These are phyloP conservation scores for Paraconiothyrium brasiliense DNA, from an alignment of 2,329 filamentous ascomycete genomes.

Conservation along the genomic window DNA sequence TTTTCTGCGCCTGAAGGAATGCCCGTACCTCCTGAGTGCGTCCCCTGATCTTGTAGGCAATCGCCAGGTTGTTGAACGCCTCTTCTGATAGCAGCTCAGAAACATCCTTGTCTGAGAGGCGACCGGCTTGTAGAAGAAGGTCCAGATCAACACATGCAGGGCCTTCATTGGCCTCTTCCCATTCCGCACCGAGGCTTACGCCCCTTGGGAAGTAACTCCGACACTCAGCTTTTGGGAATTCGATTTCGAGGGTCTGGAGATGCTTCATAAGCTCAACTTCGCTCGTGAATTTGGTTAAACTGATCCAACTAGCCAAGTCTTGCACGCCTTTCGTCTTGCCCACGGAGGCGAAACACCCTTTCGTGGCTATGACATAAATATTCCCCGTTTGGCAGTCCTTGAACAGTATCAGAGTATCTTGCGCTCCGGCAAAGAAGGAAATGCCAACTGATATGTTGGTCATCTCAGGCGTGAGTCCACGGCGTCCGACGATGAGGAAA, in stretches of 20 bases:
- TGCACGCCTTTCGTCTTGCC: conserved; percentile 24
- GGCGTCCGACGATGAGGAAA: conserved; percentile 35
- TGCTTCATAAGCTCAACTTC: conserved; percentile 11
- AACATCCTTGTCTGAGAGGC: conserved; percentile 29
- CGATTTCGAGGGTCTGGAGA: neutral
- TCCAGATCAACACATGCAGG: conserved; percentile 33
- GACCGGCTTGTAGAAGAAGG: conserved; percentile 29
- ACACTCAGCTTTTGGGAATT: conserved; percentile 19
- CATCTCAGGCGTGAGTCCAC: conserved; percentile 26
- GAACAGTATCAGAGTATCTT: conserved; percentile 44
- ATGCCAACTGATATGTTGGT: conserved; percentile 47
- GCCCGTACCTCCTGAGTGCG: conserved; percentile 34
- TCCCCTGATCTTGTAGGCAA: conserved; percentile 44
- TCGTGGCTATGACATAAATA: conserved; percentile 41
- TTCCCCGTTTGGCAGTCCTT: conserved; percentile 33
- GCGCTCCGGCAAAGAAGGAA: conserved; percentile 43
- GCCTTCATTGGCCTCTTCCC: conserved; percentile 29
- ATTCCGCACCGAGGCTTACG: conserved; percentile 32
- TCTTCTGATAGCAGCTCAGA: conserved; percentile 38
- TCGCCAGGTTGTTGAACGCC: conserved; percentile 38
- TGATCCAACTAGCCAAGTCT: conserved; percentile 34
- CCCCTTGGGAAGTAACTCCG: conserved; percentile 22
- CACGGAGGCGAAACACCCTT: conserved; percentile 41
- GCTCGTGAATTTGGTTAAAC: conserved; percentile 26
- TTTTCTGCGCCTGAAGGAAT: conserved; percentile 39